phyloP scores from a whole-genome alignment of 306 rosid species.

The Acacia melanoxylon region DNA sequence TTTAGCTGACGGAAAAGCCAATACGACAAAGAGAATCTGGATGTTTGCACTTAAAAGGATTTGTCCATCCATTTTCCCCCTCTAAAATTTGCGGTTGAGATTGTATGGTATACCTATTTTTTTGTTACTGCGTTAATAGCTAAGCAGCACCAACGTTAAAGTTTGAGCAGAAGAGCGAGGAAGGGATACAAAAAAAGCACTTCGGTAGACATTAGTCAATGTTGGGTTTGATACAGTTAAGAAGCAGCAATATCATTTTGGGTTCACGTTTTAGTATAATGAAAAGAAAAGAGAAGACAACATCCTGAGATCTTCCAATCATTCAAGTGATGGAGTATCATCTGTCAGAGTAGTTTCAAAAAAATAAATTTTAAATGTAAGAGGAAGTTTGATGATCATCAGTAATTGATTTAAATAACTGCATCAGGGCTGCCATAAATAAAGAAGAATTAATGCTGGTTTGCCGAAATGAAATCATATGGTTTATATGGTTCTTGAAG shows the following conservation, averaged over 20 bases:
- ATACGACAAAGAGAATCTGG: conserved; percentile 2
- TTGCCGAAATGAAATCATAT: not conserved
- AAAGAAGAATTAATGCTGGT: not conserved
- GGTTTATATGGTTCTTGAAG: not conserved
- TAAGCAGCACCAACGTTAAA: not conserved
- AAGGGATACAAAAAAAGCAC: too few relatives aligned
- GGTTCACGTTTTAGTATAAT: conserved; percentile 19
- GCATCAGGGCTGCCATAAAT: not conserved
- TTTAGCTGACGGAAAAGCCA: conserved; percentile 38
- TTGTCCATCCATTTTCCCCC: conserved; percentile 6
- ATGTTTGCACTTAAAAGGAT: conserved; percentile 23
- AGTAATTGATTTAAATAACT: not conserved
- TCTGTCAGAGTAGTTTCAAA: not conserved
- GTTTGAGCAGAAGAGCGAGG: not conserved
- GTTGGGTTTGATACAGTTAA: not conserved
- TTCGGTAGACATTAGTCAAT: not conserved
- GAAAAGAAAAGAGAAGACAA: conserved; percentile 1
- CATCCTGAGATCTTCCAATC: not conserved
- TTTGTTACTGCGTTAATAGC: not conserved
- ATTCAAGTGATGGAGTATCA: not conserved
- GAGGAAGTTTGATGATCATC: not conserved
- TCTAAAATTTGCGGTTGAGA: conserved; percentile 26
- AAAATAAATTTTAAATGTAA: not conserved
- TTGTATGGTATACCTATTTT: not conserved
- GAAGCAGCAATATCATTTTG: not conserved